Evolutionary conservation across 345 rosid species (phyloP).

Genomic region (Populus davidiana): DNA sequence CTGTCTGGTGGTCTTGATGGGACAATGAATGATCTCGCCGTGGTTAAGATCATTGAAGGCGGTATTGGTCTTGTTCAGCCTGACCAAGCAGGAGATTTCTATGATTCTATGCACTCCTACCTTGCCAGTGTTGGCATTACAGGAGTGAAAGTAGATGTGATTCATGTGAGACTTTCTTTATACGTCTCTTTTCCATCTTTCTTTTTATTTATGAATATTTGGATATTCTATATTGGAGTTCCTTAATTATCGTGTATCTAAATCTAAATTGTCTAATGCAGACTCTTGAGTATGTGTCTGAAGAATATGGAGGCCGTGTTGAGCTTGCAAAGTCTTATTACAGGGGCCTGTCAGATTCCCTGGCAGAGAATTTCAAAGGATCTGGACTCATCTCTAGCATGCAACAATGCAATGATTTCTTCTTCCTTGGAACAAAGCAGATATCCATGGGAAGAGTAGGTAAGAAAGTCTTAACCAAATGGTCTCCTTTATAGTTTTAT

Average conservation of each 20-base stretch:
- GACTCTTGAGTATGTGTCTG: conserved; percentile 68
- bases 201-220: neutral
- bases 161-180: conserved; percentile 48
- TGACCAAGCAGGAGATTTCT: conserved; percentile 56
- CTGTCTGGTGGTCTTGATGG: conserved; percentile 58
- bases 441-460: conserved; percentile 89
- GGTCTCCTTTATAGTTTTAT: neutral
- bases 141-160: conserved; percentile 81
- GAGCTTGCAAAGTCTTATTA: conserved; percentile 70
- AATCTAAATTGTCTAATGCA: conserved; percentile 11
- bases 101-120: conserved; percentile 77
- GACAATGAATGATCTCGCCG: conserved; percentile 78
- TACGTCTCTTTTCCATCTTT: neutral
- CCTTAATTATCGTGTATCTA: neutral
- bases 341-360: conserved; percentile 56
- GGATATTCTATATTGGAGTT: neutral
- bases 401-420: conserved; percentile 93
- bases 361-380: conserved; percentile 75
- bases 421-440: conserved; percentile 79
- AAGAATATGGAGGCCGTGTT: conserved; percentile 81
- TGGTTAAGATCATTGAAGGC: conserved; percentile 61
- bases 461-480: conserved; percentile 4
- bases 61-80: conserved; percentile 82
- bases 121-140: conserved; percentile 66
- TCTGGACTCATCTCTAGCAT: conserved; percentile 71